These are phyloP conservation scores for Epichloe gansuensis DNA, from an alignment of 2,329 filamentous ascomycete species.

Conservation along the genomic window DNA sequence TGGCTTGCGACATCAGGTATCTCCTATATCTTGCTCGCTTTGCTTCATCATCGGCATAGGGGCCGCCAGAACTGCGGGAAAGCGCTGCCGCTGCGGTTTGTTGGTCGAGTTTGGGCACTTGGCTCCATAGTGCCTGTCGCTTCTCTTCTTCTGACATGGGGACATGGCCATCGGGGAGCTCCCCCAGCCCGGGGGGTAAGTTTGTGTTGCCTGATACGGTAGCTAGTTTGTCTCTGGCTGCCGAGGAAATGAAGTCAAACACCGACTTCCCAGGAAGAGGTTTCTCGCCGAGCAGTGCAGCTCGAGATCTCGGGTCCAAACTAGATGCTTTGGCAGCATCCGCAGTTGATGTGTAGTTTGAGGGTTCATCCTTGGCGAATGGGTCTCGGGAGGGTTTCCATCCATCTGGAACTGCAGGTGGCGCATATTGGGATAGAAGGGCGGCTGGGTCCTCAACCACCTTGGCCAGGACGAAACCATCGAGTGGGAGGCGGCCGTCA, in stretches of 20 bases:
- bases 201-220: constrained; percentile 61
- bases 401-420: constrained; percentile 54
- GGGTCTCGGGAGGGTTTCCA: constrained; percentile 54
- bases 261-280: constrained; percentile 78
- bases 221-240: constrained; percentile 64
- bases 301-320: constrained; percentile 64
- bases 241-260: constrained; percentile 78
- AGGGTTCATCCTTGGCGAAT: constrained; percentile 2
- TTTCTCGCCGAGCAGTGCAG: constrained; percentile 67
- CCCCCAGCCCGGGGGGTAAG: constrained; percentile 62
- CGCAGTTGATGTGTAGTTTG: constrained; percentile 49
- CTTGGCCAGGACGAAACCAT: constrained; percentile 65
- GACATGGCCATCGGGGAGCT: constrained; percentile 54
- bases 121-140: constrained; percentile 41
- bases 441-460: constrained; percentile 24
- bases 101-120: constrained; percentile 52
- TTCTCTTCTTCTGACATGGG: constrained; percentile 49
- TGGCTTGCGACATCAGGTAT: constrained; percentile 66
- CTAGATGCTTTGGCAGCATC: constrained; percentile 67
- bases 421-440: constrained; percentile 35
- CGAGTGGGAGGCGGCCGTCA: constrained; percentile 67
- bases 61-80: constrained; percentile 49
- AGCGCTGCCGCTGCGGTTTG: constrained; percentile 57
- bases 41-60: constrained; percentile 68
- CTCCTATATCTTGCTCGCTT: constrained; percentile 71